Conservation (phyloP, 2,329 filamentous ascomycete genomes). For the Scedosporium boydii region DNA sequence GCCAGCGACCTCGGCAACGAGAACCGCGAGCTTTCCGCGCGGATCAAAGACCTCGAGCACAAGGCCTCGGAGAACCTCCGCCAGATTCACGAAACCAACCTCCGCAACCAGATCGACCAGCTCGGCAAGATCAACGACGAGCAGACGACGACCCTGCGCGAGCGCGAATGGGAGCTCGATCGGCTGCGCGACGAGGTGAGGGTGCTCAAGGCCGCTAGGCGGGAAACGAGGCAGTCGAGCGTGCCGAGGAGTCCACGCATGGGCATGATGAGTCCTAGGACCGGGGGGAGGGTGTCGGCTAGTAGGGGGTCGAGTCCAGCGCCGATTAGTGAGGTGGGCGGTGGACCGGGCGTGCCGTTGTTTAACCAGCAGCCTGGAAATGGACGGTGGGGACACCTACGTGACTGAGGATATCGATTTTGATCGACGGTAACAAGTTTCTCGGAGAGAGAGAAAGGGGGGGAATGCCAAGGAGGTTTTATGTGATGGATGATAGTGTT, state of each 20-base stretch:
- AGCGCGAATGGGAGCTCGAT: slow-evolving; percentile 42
- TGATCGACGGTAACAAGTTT: neutral
- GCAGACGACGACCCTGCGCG: slow-evolving; percentile 31
- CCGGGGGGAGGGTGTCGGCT: slow-evolving; percentile 35
- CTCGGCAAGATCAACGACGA: slow-evolving; percentile 29
- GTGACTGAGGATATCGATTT: slow-evolving; percentile 21
- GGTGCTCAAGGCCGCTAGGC: slow-evolving; percentile 35
- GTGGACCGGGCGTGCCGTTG: slow-evolving; percentile 26
- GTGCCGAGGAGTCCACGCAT: slow-evolving; percentile 49
- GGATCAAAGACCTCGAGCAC: slow-evolving; percentile 29
- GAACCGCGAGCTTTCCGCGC: slow-evolving; percentile 33
- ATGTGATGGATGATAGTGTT: too few species aligned
- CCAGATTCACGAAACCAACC: slow-evolving; percentile 37
- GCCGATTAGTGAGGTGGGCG: slow-evolving; percentile 15
- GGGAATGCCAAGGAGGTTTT: too few species aligned
- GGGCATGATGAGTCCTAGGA: slow-evolving; percentile 42
- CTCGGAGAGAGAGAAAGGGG: slow-evolving; percentile 4
- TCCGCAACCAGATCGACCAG: slow-evolving; percentile 21
- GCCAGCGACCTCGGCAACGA: slow-evolving; percentile 34
- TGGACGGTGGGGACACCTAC: slow-evolving; percentile 33
- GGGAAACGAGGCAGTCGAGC: slow-evolving; percentile 46
- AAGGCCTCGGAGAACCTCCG: slow-evolving; percentile 35
- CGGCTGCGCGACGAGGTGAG: slow-evolving; percentile 38
- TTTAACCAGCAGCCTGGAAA: slow-evolving; percentile 27
- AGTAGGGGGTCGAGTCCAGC: slow-evolving; percentile 33